Conservation (phyloP, 805 yeast species). For the Diddensiella transvaalensis region DNA sequence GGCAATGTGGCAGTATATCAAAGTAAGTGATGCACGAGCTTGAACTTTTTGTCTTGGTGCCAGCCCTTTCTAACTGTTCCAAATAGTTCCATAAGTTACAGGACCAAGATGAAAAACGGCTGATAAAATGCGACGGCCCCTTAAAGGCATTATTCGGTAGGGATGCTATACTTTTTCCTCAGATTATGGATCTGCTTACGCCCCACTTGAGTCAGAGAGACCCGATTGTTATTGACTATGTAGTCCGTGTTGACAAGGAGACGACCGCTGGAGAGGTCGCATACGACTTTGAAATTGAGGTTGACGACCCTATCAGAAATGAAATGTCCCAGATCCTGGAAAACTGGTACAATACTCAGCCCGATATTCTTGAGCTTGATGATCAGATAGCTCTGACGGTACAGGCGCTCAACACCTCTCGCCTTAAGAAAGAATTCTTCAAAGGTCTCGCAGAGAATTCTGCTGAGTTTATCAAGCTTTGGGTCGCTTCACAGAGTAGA, state of each 20-base stretch:
- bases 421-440: constrained; percentile 75
- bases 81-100: constrained; percentile 54
- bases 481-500: constrained; percentile 77
- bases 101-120: constrained; percentile 52
- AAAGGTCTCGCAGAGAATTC: constrained; percentile 73
- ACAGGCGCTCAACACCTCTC: constrained; percentile 48
- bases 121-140: constrained; percentile 49
- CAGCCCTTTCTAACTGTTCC: too few species aligned
- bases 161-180: constrained; percentile 59
- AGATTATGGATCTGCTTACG: constrained; percentile 63
- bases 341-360: constrained; percentile 40
- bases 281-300: constrained; percentile 67
- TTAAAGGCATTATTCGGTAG: constrained; percentile 45
- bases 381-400: constrained; percentile 44
- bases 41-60: too few species aligned
- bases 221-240: constrained; percentile 75
- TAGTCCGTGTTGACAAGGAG: constrained; percentile 70
- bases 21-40: too few species aligned
- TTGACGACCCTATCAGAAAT: constrained; percentile 37
- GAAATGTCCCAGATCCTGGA: constrained; percentile 37
- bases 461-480: constrained; percentile 62
- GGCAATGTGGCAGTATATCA: constrained; percentile 71
- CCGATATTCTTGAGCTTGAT: constrained; percentile 42
- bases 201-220: constrained; percentile 71
- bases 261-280: constrained; percentile 73